Evolutionary conservation across 192 early-diverging fungal species (phyloP).

Genomic region (Coemansia aciculifera): DNA sequence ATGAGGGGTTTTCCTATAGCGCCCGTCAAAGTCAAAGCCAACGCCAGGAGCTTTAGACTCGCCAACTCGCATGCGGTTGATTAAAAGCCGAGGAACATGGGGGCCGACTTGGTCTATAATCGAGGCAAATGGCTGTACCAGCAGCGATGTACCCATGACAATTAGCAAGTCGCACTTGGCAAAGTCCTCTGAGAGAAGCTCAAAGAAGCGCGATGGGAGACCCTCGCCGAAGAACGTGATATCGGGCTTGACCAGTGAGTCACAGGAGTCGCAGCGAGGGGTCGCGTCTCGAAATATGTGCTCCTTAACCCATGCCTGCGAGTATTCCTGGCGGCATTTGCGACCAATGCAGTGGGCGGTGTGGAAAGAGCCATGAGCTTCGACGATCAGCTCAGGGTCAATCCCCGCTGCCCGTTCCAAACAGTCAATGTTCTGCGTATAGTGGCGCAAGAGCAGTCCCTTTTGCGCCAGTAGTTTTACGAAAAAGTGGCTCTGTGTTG

Average conservation of each 20-base stretch:
- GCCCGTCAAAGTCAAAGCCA: conserved; percentile 84
- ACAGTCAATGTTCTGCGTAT: conserved; percentile 98
- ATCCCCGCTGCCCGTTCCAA: conserved; percentile 87
- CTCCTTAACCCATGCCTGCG: conserved; percentile 54
- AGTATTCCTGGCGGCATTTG: conserved; percentile 42
- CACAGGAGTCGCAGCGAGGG: conserved; percentile 70
- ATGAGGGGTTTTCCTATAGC: conserved; percentile 26
- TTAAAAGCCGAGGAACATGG: conserved; percentile 80
- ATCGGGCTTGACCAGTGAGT: conserved; percentile 81
- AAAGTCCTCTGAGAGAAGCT: conserved; percentile 66
- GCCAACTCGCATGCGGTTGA: conserved; percentile 86
- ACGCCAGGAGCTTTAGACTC: conserved; percentile 32
- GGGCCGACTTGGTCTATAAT: conserved; percentile 67
- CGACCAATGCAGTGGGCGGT: conserved; percentile 69
- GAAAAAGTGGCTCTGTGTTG: conserved; percentile 88
- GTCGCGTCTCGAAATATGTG: conserved; percentile 60
- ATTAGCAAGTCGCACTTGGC: conserved; percentile 79
- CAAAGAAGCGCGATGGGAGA: conserved; percentile 77
- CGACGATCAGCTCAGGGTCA: conserved; percentile 68
- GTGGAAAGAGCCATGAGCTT: conserved; percentile 95
- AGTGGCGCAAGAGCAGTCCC: conserved; percentile 73
- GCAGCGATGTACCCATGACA: conserved; percentile 90
- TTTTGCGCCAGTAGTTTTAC: conserved; percentile 73
- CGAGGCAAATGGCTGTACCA: conserved; percentile 87
- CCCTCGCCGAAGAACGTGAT: conserved; percentile 97